Evolutionary conservation across 805 yeast genomes (phyloP).

Genomic region (Wickerhamomyces xylosicus): DNA sequence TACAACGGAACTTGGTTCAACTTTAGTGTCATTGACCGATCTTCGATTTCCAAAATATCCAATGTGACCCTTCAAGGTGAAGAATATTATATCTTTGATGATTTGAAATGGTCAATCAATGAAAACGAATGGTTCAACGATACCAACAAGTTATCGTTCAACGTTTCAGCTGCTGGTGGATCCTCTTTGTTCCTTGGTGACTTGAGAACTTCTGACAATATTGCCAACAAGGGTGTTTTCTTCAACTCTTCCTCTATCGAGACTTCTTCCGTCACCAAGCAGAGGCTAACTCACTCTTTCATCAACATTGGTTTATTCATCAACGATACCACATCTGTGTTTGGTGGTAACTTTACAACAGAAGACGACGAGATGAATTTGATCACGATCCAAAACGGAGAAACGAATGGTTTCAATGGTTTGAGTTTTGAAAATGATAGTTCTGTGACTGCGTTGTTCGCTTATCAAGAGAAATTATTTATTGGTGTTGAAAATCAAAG

Average conservation of each 20-base stretch:
- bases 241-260: slow-evolving; percentile 3
- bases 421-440: slow-evolving; percentile 16
- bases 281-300: slow-evolving; percentile 9
- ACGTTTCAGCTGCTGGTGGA: slow-evolving; percentile 18
- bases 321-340: slow-evolving; percentile 38
- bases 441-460: slow-evolving; percentile 12
- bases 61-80: slow-evolving; percentile 24
- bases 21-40: slow-evolving; percentile 22
- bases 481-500: slow-evolving; percentile 33
- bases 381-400: slow-evolving; percentile 18
- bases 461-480: slow-evolving; percentile 21
- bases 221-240: slow-evolving; percentile 12
- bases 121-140: slow-evolving; percentile 25
- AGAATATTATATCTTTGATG: slow-evolving; percentile 33
- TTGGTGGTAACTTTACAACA: slow-evolving; percentile 48
- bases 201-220: slow-evolving; percentile 10
- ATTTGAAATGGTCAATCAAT: slow-evolving; percentile 31
- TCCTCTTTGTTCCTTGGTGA: slow-evolving; percentile 18
- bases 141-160: slow-evolving; percentile 20
- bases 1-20: slow-evolving; percentile 32
- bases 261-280: slow-evolving; percentile 13
- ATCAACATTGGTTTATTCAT: slow-evolving; percentile 28
- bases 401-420: slow-evolving; percentile 17
- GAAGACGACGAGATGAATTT: slow-evolving; percentile 15
- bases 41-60: slow-evolving; percentile 1